These are phyloP conservation scores for Diaporthe amygdali DNA, from an alignment of 2,329 filamentous ascomycete genomes.

Conservation along the genomic window DNA sequence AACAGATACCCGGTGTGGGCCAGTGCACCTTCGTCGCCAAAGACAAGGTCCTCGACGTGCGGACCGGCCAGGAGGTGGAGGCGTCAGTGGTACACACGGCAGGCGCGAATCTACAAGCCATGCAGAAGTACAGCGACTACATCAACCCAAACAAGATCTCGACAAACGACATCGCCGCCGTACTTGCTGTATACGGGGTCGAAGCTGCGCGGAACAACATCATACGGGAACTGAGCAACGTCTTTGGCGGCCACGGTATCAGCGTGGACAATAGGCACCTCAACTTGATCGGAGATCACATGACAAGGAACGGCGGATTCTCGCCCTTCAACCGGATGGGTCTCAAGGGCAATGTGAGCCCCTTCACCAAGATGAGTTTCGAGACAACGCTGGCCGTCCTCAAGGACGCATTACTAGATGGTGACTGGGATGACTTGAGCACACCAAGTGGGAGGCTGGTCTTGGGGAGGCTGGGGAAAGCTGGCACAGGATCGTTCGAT, in stretches of 20 bases:
- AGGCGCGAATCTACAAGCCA: constrained; percentile 87
- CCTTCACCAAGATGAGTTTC: constrained; percentile 99
- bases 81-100: constrained; percentile 73
- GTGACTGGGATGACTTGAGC: constrained; percentile 86
- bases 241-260: constrained; percentile 93
- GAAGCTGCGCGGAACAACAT: constrained; percentile 91
- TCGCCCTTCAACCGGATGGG: constrained; percentile 93
- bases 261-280: constrained; percentile 89
- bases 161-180: constrained; percentile 91
- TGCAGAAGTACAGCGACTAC: constrained; percentile 85
- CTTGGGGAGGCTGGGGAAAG: constrained; percentile 78
- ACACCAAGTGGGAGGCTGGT: constrained; percentile 90
- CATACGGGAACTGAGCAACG: constrained; percentile 80
- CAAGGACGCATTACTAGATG: constrained; percentile 87
- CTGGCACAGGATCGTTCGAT: constrained; percentile 93
- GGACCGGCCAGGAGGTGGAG: constrained; percentile 53
- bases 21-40: constrained; percentile 70
- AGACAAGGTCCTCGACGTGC: constrained; percentile 56
- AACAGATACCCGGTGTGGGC: constrained; percentile 80
- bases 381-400: constrained; percentile 96
- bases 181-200: constrained; percentile 87
- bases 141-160: constrained; percentile 86
- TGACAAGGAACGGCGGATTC: constrained; percentile 93
- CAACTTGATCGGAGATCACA: constrained; percentile 94
- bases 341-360: constrained; percentile 81